A percentile compares a stretch with the other conserved stretches of the same genome.
These are phyloP conservation scores for Penicillium robsamsonii DNA, from an alignment of 495 filamentous ascomycete species.

Conservation along the genomic window DNA sequence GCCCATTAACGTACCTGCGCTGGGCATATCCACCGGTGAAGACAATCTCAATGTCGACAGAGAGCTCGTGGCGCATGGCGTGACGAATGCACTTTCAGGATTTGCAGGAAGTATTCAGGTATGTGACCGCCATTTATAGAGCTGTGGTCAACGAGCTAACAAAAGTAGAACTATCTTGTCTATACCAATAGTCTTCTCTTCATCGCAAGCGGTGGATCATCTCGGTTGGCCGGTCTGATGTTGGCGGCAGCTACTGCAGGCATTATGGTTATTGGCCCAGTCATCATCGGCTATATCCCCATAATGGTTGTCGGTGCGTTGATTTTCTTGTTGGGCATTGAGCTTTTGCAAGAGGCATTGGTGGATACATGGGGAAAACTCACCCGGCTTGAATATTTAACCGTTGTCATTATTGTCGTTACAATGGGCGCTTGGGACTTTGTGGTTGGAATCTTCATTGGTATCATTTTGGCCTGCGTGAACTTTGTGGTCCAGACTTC, in stretches of 20 bases:
- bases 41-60: conserved; percentile 88
- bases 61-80: conserved; percentile 88
- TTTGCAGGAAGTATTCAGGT: conserved; percentile 82
- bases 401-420: conserved; percentile 87
- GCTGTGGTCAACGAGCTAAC: conserved; percentile 10
- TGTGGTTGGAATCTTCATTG: conserved; percentile 86
- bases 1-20: conserved; percentile 92
- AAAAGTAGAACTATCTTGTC: conserved; percentile 78
- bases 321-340: conserved; percentile 91
- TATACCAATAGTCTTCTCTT: conserved; percentile 97
- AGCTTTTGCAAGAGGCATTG: conserved; percentile 81
- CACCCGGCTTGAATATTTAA: conserved; percentile 81
- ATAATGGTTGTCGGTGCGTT: conserved; percentile 94
- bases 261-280: conserved; percentile 79
- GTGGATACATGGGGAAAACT: conserved; percentile 86
- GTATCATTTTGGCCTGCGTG: conserved; percentile 87
- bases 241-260: conserved; percentile 76
- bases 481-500: conserved; percentile 90
- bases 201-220: conserved; percentile 85
- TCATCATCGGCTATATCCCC: conserved; percentile 88
- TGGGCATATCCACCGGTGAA: conserved; percentile 84
- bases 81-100: conserved; percentile 89
- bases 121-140: conserved; percentile 14
- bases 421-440: conserved; percentile 98
- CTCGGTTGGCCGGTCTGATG: conserved; percentile 80